A percentile compares a stretch with the other conserved stretches of the same genome.
Conservation (phyloP, 176 grass and related monocot genomes). For the Carex pumila region DNA sequence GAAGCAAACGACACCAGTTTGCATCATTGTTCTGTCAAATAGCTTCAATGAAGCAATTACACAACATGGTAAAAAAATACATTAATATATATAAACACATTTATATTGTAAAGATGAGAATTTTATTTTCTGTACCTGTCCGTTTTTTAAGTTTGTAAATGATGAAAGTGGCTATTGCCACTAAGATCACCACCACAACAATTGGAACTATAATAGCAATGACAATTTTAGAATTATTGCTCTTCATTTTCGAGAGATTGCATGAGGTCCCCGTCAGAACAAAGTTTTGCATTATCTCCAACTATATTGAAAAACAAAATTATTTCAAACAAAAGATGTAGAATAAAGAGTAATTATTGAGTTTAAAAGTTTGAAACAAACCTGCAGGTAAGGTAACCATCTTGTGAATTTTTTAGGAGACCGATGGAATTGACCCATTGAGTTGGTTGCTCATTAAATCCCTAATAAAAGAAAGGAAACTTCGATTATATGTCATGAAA, state of each 20-base stretch:
- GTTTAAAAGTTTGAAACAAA: slow-evolving; percentile 13
- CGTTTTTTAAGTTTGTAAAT: slow-evolving; percentile 18
- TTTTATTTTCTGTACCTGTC: slow-evolving; percentile 10
- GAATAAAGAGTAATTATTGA: background rate
- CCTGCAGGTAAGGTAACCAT: slow-evolving; percentile 43
- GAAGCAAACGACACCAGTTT: no score
- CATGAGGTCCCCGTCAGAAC: slow-evolving; percentile 28
- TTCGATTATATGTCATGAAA: background rate
- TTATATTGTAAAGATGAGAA: background rate
- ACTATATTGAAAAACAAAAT: background rate
- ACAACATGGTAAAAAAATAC: background rate
- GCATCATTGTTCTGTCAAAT: no score
- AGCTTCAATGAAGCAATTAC: background rate
- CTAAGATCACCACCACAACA: slow-evolving; percentile 22
- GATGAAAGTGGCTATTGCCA: background rate
- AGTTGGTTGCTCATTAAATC: slow-evolving; percentile 52
- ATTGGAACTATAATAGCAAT: slow-evolving; percentile 30
- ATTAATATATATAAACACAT: background rate
- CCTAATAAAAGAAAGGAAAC: slow-evolving; percentile 24
- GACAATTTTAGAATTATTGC: slow-evolving; percentile 19
- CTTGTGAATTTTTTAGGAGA: slow-evolving; percentile 31
- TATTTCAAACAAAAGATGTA: background rate
- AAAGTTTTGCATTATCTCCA: slow-evolving; percentile 40
- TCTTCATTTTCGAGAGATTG: slow-evolving; percentile 23
- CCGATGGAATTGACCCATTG: slow-evolving; percentile 36